Evolutionary conservation across 805 yeast genomes (phyloP).

Genomic region (Candida rishiriensis): DNA sequence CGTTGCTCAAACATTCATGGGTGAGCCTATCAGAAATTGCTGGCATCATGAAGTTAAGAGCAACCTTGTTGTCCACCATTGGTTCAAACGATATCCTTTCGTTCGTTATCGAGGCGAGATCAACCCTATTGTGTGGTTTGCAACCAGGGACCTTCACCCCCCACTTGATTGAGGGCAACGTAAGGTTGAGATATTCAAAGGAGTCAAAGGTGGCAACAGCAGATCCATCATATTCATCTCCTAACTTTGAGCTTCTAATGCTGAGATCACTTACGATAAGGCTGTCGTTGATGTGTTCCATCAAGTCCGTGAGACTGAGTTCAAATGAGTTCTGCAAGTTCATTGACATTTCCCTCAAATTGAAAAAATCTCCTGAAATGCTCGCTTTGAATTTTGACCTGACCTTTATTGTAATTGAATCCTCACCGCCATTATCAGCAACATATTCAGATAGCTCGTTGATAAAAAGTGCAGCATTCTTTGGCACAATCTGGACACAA

Average conservation of each 20-base stretch:
- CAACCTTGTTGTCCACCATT: not conserved
- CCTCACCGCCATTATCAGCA: not conserved
- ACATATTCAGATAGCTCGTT: not conserved
- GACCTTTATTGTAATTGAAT: not conserved
- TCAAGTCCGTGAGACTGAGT: not conserved
- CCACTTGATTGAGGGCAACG: conserved; percentile 6
- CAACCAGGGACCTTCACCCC: conserved; percentile 8
- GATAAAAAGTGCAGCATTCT: not conserved
- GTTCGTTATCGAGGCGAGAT: not conserved
- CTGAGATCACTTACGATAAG: not conserved
- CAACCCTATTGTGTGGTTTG: not conserved
- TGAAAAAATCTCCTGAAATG: not conserved
- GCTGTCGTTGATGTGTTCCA: not conserved
- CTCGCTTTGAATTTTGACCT: not conserved
- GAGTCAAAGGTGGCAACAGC: not conserved
- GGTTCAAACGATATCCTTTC: not conserved
- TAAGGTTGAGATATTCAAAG: not conserved
- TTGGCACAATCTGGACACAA: not conserved
- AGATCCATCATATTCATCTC: conserved; percentile 2
- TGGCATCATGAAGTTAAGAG: conserved; percentile 7
- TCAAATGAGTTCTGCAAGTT: not conserved
- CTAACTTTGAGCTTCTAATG: conserved; percentile 1
- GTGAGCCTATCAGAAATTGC: conserved; percentile 4
- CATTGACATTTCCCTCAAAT: not conserved
- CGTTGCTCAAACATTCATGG: conserved; percentile 3